Base-by-base conservation (phyloP, 495 filamentous ascomycete species). In the Hypoxylon intermedium region DNA sequence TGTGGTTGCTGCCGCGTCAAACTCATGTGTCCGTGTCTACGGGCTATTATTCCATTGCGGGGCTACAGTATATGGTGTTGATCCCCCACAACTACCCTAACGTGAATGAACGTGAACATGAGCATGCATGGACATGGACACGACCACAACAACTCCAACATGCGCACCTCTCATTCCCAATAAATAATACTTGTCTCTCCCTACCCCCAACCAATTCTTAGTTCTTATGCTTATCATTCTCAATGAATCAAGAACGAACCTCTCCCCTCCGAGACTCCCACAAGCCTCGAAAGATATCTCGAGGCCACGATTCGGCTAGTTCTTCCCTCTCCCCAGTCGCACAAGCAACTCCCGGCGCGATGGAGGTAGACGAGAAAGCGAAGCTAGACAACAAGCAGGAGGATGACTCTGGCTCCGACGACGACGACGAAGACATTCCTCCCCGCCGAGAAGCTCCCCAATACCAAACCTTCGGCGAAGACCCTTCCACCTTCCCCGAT, bases 401-500 rank as follows among this genome's bases (percentile, higher is more conserved):
- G 69, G 85, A 84, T 3, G 85, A 87, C 41, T 85, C 82, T 18
- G 85, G 83, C 54, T 85, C 85, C 1, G 82, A 83, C 34, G 82
- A 26, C 24, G 82, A 26, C 24, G 24, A 79, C 74, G 87, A 90
- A 67, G 93, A 92, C 71, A 89, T 88, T 4, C 83, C 87, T n/a
- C 89, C 92, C 0, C 86, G 87, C 9, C 86, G 89, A 16, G 82
- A 89, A 21, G 78, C 90, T 19, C 84, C 90, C 21, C 86, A 92
- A 53, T 86, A 73, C 53, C 77, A 95, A 65, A 88, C 90, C 1
- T 96, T 99, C 66, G 93, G 93, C 33, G 87, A 94, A 9, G 91
- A 97, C 68, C 93, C 93, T 0, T 86, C 90, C n/a, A 89, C 85
- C 15, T 97, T 92, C 62, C 88, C 91, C 62, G 94, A 99, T 67